Evolutionary conservation across 371 early-diverging fungal genomes (phyloP).

Genomic region (Mortierella sp.): DNA sequence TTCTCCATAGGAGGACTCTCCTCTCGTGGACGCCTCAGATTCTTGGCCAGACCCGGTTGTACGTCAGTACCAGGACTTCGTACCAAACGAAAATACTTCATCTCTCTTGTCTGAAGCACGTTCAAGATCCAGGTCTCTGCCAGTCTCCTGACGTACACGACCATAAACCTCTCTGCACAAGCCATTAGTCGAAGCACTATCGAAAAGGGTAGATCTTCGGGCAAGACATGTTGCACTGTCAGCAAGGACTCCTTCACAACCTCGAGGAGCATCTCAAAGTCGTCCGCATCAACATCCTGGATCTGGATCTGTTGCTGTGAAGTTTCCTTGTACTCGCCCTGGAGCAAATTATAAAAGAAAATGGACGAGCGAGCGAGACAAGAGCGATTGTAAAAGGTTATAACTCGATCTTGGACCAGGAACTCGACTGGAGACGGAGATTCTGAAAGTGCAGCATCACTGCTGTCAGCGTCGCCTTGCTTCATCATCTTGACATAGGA

Average conservation of each 20-base stretch:
- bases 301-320: slow-evolving; percentile 21
- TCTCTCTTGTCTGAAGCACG: slow-evolving; percentile 10
- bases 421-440: slow-evolving; percentile 8
- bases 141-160: slow-evolving; percentile 30
- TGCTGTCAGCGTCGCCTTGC: not conserved
- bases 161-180: slow-evolving; percentile 35
- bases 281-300: slow-evolving; percentile 32
- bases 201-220: slow-evolving; percentile 32
- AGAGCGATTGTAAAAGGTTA: slow-evolving; percentile 23
- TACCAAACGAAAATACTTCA: slow-evolving; percentile 3
- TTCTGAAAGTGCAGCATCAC: not conserved
- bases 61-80: not conserved
- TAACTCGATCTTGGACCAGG: slow-evolving; percentile 20
- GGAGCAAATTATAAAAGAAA: slow-evolving; percentile 23
- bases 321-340: slow-evolving; percentile 26
- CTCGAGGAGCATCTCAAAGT: slow-evolving; percentile 35
- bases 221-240: slow-evolving; percentile 20
- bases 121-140: slow-evolving; percentile 38
- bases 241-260: slow-evolving; percentile 23
- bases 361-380: slow-evolving; percentile 22
- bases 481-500: slow-evolving; percentile 10
- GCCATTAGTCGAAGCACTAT: slow-evolving; percentile 31
- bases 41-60: not conserved
- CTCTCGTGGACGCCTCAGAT: slow-evolving; percentile 1
- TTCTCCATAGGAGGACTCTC: not conserved